A percentile compares a stretch with the other conserved stretches of the same genome.
These are phyloP conservation scores for Chaetoceros tenuissimus DNA, from an alignment of 108 stramenopile genomes.

Conservation along the genomic window DNA sequence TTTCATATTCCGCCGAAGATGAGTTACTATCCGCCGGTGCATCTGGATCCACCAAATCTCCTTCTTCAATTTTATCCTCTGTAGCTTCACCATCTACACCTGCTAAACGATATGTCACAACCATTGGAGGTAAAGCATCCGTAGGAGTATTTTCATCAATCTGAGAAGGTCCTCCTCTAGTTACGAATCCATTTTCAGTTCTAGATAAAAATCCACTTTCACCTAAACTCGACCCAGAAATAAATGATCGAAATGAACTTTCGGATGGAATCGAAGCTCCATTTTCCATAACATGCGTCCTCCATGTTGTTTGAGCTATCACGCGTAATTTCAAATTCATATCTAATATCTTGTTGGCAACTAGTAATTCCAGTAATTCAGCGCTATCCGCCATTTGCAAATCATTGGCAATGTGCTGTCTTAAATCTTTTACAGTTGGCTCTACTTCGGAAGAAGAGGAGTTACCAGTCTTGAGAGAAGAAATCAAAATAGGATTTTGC, in stretches of 20 bases:
- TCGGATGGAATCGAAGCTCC: background rate
- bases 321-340: constrained; percentile 64
- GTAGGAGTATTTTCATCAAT: constrained; percentile 27
- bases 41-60: constrained; percentile 61
- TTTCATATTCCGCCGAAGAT: constrained; percentile 34
- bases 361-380: constrained; percentile 63
- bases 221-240: constrained; percentile 36
- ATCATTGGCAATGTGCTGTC: constrained; percentile 70
- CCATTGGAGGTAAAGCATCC: constrained; percentile 53
- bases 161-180: too few species aligned
- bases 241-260: constrained; percentile 17
- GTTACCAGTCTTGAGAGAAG: constrained; percentile 21
- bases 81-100: constrained; percentile 88
- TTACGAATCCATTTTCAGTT: too few species aligned
- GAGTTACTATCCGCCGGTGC: constrained; percentile 22
- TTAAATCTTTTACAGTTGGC: constrained; percentile 60
- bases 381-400: constrained; percentile 80
- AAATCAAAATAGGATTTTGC: constrained; percentile 60
- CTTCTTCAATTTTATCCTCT: constrained; percentile 64
- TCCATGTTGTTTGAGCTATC: constrained; percentile 69
- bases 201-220: constrained; percentile 17
- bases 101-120: constrained; percentile 68
- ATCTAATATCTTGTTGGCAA: constrained; percentile 80
- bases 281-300: constrained; percentile 40
- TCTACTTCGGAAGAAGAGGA: constrained; percentile 28